phyloP scores from a whole-genome alignment of 2,329 filamentous ascomycete species.

The Beauveria scarabaeidicola region DNA sequence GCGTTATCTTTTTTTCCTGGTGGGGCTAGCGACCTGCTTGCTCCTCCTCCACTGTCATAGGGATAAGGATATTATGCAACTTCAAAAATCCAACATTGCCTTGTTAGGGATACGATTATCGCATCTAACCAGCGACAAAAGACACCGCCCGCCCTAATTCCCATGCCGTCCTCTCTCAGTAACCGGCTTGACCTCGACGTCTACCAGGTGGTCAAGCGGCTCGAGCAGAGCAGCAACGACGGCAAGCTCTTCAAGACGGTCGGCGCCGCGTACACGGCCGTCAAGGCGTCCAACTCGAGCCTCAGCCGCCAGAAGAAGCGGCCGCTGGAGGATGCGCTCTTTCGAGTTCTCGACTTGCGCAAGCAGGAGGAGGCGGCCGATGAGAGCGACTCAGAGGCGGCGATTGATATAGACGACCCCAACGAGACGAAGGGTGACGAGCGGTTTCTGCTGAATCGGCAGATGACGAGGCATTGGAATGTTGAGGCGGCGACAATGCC shows the following conservation, averaged over 20 bases:
- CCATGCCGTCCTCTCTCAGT: not conserved
- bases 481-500: constrained; percentile 12
- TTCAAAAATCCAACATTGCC: too few relatives aligned
- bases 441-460: constrained; percentile 32
- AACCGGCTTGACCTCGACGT: constrained; percentile 56
- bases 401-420: constrained; percentile 37
- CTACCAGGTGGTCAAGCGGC: constrained; percentile 70
- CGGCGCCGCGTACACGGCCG: constrained; percentile 62
- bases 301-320: constrained; percentile 75
- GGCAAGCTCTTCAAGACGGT: constrained; percentile 42
- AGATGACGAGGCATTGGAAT: constrained; percentile 35
- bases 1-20: too few relatives aligned
- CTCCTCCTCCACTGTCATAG: too few relatives aligned
- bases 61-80: too few relatives aligned
- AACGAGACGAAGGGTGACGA: constrained; percentile 23
- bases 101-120: not conserved
- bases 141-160: not conserved
- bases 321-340: constrained; percentile 74
- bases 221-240: constrained; percentile 55
- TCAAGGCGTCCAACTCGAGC: constrained; percentile 80
- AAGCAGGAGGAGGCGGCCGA: constrained; percentile 54
- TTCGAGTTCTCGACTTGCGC: constrained; percentile 67
- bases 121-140: not conserved
- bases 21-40: too few relatives aligned
- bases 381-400: constrained; percentile 41